phyloP scores from a whole-genome alignment of 2,329 filamentous ascomycete genomes.

The Paramyrothecium roridum region DNA sequence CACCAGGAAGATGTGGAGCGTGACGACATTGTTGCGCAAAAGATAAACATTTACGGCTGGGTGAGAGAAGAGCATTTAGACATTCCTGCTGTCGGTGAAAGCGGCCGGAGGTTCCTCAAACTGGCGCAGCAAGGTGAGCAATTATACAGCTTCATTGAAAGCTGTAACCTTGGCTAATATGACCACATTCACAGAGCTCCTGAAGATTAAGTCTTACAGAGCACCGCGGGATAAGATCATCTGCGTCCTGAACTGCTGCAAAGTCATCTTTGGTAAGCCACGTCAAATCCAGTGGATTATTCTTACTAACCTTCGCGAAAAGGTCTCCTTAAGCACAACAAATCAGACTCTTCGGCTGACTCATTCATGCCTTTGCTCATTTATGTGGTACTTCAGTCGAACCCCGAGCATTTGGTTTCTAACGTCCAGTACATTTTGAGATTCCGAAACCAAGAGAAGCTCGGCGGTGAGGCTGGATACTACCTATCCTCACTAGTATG shows the following conservation, averaged over 20 bases:
- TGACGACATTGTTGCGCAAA: constrained; percentile 93
- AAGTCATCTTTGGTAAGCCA: constrained; percentile 86
- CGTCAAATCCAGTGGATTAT: background rate
- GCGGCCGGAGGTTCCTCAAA: constrained; percentile 81
- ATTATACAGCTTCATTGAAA: background rate
- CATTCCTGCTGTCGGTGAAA: constrained; percentile 79
- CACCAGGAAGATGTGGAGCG: constrained; percentile 98
- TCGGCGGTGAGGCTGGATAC: constrained; percentile 96
- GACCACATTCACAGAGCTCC: constrained; percentile 61
- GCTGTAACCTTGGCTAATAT: background rate
- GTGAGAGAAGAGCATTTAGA: constrained; percentile 90
- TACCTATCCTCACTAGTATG: constrained; percentile 88
- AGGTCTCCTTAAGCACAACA: constrained; percentile 87
- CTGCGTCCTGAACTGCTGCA: constrained; percentile 97
- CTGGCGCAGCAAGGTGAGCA: constrained; percentile 78
- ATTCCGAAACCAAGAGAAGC: constrained; percentile 95
- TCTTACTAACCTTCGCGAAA: constrained; percentile 4
- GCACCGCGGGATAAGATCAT: constrained; percentile 99
- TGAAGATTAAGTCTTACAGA: constrained; percentile 95
- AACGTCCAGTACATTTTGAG: constrained; percentile 98
- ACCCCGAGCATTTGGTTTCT: constrained; percentile 91
- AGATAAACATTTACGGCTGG: constrained; percentile 96
- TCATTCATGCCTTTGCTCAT: constrained; percentile 94
- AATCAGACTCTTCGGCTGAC: constrained; percentile 92
- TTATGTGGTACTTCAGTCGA: constrained; percentile 90